These are phyloP conservation scores for Podila epicladia DNA, from an alignment of 192 early-diverging fungal species.

Conservation along the genomic window DNA sequence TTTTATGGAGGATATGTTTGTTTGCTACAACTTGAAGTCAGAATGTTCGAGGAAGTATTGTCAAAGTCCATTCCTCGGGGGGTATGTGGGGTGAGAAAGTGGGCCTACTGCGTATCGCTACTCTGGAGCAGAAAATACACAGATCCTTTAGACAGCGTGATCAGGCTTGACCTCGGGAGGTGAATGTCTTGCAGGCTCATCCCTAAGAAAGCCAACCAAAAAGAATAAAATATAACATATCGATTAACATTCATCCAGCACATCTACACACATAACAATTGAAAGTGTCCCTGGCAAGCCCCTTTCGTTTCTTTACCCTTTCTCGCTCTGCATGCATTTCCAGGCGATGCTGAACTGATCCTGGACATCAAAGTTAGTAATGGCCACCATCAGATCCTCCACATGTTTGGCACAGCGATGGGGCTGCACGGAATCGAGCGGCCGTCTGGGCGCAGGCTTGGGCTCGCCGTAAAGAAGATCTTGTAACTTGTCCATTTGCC, in stretches of 20 bases:
- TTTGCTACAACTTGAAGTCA: too few relatives aligned
- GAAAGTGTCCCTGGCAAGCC: neutral
- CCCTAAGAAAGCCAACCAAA: neutral
- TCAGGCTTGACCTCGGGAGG: slow-evolving; percentile 24
- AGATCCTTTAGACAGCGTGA: slow-evolving; percentile 14
- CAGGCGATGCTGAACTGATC: slow-evolving; percentile 41
- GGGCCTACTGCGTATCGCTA: too few relatives aligned
- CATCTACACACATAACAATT: neutral
- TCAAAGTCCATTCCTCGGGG: too few relatives aligned
- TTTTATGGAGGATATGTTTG: too few relatives aligned
- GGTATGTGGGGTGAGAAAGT: too few relatives aligned
- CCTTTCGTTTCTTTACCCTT: slow-evolving; percentile 15
- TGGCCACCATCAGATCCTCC: slow-evolving; percentile 42
- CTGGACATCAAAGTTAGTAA: slow-evolving; percentile 36
- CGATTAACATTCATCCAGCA: neutral
- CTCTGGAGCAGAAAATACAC: neutral
- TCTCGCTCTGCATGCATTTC: slow-evolving; percentile 43
- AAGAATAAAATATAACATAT: neutral
- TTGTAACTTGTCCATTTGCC: slow-evolving; percentile 29
- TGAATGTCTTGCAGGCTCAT: slow-evolving; percentile 31
- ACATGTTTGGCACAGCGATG: slow-evolving; percentile 49
- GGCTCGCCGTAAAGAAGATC: slow-evolving; percentile 21
- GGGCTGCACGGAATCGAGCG: slow-evolving; percentile 10
- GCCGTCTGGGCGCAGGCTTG: slow-evolving; percentile 2
- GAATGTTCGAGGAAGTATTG: too few relatives aligned